These are phyloP conservation scores for Microdochium nivale DNA, from an alignment of 2,329 filamentous ascomycete genomes.

Conservation along the genomic window DNA sequence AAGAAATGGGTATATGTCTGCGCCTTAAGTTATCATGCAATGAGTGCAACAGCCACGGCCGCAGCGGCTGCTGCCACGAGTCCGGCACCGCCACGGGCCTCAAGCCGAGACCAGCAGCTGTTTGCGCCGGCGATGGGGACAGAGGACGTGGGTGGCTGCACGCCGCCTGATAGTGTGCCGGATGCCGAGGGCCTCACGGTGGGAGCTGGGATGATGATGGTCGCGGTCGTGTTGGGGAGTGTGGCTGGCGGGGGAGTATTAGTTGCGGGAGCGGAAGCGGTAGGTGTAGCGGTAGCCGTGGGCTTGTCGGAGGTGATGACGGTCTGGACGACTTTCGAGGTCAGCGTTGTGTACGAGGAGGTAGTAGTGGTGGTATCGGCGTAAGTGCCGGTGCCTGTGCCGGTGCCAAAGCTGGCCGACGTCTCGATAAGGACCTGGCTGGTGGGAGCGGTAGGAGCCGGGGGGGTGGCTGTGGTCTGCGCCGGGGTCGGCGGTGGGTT, in stretches of 20 bases:
- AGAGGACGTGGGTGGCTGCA: not conserved
- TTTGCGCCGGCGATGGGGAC: not conserved
- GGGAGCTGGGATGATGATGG: conserved; percentile 1
- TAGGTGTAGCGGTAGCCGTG: conserved; percentile 1
- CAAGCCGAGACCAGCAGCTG: not conserved
- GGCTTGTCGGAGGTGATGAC: conserved; percentile 4
- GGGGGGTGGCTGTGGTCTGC: conserved; percentile 1
- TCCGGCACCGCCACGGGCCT: not conserved
- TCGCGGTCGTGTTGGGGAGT: conserved; percentile 1
- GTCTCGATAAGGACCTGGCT: conserved; percentile 3
- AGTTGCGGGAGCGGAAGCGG: too few species aligned
- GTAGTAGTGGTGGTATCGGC: not conserved
- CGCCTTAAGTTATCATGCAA: too few species aligned
- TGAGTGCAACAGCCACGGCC: conserved; percentile 1
- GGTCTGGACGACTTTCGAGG: conserved; percentile 2
- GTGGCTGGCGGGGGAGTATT: not conserved
- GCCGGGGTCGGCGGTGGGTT: too few species aligned
- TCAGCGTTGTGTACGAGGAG: conserved; percentile 5
- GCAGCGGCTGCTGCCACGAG: conserved; percentile 6
- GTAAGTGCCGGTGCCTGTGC: conserved; percentile 1
- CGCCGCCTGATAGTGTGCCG: not conserved
- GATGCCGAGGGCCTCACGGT: not conserved
- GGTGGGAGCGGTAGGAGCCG: conserved; percentile 6
- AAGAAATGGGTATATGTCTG: too few species aligned
- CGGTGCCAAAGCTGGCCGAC: conserved; percentile 1